A percentile compares a stretch with the other conserved stretches of the same genome.
These are phyloP conservation scores for Lentinula guzmanii DNA, from an alignment of 768 basidiomycete species.

Conservation along the genomic window DNA sequence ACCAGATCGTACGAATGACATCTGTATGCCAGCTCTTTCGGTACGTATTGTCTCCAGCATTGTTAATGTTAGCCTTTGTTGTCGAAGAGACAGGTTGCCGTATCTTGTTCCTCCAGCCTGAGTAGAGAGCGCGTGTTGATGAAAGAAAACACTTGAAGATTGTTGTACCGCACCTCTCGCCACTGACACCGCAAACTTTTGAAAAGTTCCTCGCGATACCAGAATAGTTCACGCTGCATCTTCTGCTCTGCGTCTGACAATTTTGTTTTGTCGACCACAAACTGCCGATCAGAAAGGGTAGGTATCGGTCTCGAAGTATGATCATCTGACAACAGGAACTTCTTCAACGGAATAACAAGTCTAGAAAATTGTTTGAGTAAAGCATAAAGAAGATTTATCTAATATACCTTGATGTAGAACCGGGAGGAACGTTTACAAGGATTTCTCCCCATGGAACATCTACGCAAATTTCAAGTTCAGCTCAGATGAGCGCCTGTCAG, in stretches of 20 bases:
- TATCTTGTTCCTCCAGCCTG: slow-evolving; percentile 76
- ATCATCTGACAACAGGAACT: slow-evolving; percentile 55
- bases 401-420: slow-evolving; percentile 71
- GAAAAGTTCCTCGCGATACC: slow-evolving; percentile 91
- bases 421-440: slow-evolving; percentile 72
- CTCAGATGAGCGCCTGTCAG: background rate
- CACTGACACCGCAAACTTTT: slow-evolving; percentile 64
- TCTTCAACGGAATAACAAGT: slow-evolving; percentile 66
- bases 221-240: slow-evolving; percentile 79
- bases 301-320: slow-evolving; percentile 69
- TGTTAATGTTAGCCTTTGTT: slow-evolving; percentile 67
- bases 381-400: background rate
- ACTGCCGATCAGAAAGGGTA: slow-evolving; percentile 82
- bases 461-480: slow-evolving; percentile 15
- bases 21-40: slow-evolving; percentile 54
- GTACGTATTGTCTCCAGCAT: slow-evolving; percentile 78
- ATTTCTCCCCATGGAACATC: slow-evolving; percentile 34
- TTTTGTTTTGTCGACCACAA: slow-evolving; percentile 74
- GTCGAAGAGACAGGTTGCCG: slow-evolving; percentile 73
- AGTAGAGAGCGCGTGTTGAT: too few species aligned
- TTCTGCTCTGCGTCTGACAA: slow-evolving; percentile 54
- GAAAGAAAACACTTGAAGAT: background rate
- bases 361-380: slow-evolving; percentile 23
- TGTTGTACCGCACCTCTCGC: slow-evolving; percentile 60
- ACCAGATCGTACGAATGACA: slow-evolving; percentile 40